These are phyloP conservation scores for Phaeosphaeriaceae sp. DNA, from an alignment of 2,329 filamentous ascomycete genomes.

Conservation along the genomic window DNA sequence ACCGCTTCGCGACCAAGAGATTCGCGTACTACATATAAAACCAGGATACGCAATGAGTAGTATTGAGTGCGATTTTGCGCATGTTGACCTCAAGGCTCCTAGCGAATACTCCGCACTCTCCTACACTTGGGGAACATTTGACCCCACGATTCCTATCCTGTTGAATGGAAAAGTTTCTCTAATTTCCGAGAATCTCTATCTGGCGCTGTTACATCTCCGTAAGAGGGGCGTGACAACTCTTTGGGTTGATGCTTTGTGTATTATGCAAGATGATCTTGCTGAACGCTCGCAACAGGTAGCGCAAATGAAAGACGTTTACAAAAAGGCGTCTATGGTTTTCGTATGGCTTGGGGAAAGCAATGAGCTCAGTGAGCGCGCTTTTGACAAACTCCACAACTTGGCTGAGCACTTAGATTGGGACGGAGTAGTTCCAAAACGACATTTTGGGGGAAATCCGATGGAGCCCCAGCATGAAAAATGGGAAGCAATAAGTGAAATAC, in stretches of 20 bases:
- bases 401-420: conserved; percentile 4
- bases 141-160: conserved; percentile 9
- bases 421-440: neutral
- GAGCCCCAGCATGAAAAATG: neutral
- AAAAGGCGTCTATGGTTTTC: neutral
- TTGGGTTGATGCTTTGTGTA: conserved; percentile 20
- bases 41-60: conserved; percentile 10
- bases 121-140: conserved; percentile 8
- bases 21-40: conserved; percentile 9
- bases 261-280: conserved; percentile 14
- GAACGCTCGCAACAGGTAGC: conserved; percentile 12
- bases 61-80: conserved; percentile 6
- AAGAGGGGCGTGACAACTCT: conserved; percentile 2
- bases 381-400: conserved; percentile 6
- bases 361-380: neutral
- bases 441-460: neutral
- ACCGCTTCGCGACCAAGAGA: conserved; percentile 1
- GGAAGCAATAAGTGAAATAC: conserved; percentile 7
- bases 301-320: conserved; percentile 14
- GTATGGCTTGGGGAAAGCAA: conserved; percentile 7
- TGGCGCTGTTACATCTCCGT: conserved; percentile 11
- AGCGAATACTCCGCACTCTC: conserved; percentile 9
- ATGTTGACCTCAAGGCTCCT: conserved; percentile 2
- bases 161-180: conserved; percentile 4
- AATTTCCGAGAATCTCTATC: conserved; percentile 8